phyloP scores from a whole-genome alignment of 768 basidiomycete species.

The Auricularia cornea region DNA sequence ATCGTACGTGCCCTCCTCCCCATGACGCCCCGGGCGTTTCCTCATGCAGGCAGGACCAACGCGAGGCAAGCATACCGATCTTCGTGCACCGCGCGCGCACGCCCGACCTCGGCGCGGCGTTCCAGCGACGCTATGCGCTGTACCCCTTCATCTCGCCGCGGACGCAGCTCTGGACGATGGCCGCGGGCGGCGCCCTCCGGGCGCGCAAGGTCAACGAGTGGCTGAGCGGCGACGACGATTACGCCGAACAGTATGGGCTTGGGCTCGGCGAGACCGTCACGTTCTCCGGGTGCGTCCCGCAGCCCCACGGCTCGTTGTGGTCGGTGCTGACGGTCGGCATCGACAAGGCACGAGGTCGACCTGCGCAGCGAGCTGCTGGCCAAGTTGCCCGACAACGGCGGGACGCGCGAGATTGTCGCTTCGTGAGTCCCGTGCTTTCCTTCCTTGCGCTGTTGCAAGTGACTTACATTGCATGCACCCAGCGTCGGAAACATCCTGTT shows the following conservation, averaged over 20 bases:
- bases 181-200: conserved; percentile 41
- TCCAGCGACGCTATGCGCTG: conserved; percentile 43
- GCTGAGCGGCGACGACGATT: conserved; percentile 35
- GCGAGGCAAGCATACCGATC: background rate
- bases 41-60: conserved; percentile 3
- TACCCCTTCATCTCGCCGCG: conserved; percentile 56
- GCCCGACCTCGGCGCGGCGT: conserved; percentile 1
- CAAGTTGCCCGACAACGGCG: background rate
- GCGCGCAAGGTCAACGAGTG: conserved; percentile 56
- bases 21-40: conserved; percentile 23
- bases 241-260: conserved; percentile 31
- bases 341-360: background rate
- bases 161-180: conserved; percentile 40
- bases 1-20: conserved; percentile 38
- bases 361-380: background rate
- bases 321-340: background rate
- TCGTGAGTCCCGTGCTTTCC: conserved; percentile 4
- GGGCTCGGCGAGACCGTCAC: conserved; percentile 27
- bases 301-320: no score
- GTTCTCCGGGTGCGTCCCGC: conserved; percentile 27
- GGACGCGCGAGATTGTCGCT: background rate
- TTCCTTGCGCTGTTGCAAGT: background rate
- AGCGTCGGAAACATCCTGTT: conserved; percentile 8
- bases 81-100: conserved; percentile 1
- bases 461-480: background rate